Percentiles rank a stretch among this genome's conserved stretches.
Evolutionary conservation across 106 monocot genomes (phyloP).

Genomic region (Apostasia ramifera): DNA sequence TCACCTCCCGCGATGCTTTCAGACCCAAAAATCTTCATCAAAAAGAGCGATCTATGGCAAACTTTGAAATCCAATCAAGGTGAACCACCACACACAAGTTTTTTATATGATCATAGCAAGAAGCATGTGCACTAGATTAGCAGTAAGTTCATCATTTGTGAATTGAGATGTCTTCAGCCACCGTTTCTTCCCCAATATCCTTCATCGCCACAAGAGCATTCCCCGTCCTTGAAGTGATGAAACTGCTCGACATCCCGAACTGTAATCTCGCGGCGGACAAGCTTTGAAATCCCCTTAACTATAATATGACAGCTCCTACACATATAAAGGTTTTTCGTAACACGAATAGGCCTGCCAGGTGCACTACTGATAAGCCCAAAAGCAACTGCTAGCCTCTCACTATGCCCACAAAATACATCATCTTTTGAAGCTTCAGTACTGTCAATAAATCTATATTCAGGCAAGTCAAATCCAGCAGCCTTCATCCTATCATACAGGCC

Average conservation of each 20-base stretch:
- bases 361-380: conserved; percentile 78
- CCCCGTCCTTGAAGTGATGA: conserved; percentile 83
- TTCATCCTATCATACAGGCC: conserved; percentile 58
- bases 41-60: too few relatives aligned
- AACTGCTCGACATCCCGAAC: conserved; percentile 77
- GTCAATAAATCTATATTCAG: conserved; percentile 17
- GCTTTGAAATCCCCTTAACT: conserved; percentile 63
- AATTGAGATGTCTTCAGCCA: neutral
- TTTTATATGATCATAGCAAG: too few relatives aligned
- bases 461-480: conserved; percentile 20
- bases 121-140: too few relatives aligned
- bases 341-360: conserved; percentile 69
- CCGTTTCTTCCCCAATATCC: conserved; percentile 36
- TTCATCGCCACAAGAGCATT: conserved; percentile 71
- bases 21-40: too few relatives aligned
- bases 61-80: too few relatives aligned
- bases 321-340: conserved; percentile 89
- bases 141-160: neutral
- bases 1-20: too few relatives aligned
- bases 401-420: conserved; percentile 89
- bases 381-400: conserved; percentile 77
- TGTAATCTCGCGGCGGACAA: conserved; percentile 75
- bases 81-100: too few relatives aligned
- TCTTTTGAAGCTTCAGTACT: conserved; percentile 56
- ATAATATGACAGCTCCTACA: conserved; percentile 60